Conservation (phyloP, 1,139 yeast genomes). For the Saccharomyces pastorianus region DNA sequence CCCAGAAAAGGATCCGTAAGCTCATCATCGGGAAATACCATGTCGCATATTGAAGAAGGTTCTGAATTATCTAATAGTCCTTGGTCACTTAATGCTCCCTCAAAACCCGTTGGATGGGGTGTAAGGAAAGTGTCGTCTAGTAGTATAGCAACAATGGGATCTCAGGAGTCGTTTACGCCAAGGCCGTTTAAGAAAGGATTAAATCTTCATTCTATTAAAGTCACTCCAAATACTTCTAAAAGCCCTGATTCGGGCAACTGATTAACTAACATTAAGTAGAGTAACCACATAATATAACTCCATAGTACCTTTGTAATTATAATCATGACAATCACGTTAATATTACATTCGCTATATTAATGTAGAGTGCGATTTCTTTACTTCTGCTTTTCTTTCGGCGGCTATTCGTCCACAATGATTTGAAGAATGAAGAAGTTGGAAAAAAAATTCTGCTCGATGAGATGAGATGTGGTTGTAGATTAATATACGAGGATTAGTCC, state of each 20-base stretch:
- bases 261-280: background rate
- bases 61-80: constrained; percentile 8
- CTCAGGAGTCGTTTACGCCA: constrained; percentile 14
- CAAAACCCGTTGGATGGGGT: constrained; percentile 6
- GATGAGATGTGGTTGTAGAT: constrained; percentile 7
- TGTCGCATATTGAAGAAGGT: constrained; percentile 11
- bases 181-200: constrained; percentile 15
- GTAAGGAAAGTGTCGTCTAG: constrained; percentile 12
- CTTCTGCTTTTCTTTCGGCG: background rate
- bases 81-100: constrained; percentile 11
- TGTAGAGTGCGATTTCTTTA: background rate
- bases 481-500: background rate
- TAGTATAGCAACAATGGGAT: constrained; percentile 9
- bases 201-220: constrained; percentile 5
- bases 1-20: constrained; percentile 9
- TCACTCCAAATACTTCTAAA: constrained; percentile 1
- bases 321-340: background rate
- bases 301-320: background rate
- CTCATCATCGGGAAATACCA: constrained; percentile 11
- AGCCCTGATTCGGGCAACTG: background rate
- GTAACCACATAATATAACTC: background rate
- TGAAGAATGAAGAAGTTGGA: background rate
- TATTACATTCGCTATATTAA: background rate
- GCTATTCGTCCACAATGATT: background rate
- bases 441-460: constrained; percentile 6